Percentiles rank a stretch among this genome's conserved stretches.
Evolutionary conservation across 2,329 filamentous ascomycete genomes (phyloP).

Genomic region (Cordyceps militaris): DNA sequence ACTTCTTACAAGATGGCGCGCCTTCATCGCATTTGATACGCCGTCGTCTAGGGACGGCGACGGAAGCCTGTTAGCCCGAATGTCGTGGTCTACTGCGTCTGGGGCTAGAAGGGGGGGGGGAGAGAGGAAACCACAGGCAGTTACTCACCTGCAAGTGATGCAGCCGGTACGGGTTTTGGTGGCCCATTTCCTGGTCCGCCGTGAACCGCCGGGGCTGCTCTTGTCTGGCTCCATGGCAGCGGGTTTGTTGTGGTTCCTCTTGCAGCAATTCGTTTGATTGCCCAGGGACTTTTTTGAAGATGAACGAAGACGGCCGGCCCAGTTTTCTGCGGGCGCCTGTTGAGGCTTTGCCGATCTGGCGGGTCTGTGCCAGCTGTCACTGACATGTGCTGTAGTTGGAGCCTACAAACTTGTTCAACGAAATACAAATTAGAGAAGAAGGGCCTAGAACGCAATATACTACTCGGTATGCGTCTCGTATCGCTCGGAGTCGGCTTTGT

Average conservation of each 20-base stretch:
- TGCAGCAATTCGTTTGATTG: not conserved
- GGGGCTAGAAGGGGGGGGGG: too few relatives aligned
- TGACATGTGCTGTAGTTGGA: too few relatives aligned
- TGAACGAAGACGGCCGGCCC: not conserved
- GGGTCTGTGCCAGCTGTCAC: too few relatives aligned
- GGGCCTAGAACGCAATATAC: too few relatives aligned
- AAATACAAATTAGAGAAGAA: too few relatives aligned
- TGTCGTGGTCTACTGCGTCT: not conserved
- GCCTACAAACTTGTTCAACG: too few relatives aligned
- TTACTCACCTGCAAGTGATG: conserved; percentile 17
- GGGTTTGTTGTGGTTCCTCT: not conserved
- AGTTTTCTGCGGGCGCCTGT: not conserved
- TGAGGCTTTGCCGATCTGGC: not conserved
- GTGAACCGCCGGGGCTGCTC: not conserved
- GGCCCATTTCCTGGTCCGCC: conserved; percentile 5
- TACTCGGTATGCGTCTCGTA: too few relatives aligned
- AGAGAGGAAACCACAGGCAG: not conserved
- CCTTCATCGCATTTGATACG: conserved; percentile 25
- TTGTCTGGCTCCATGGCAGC: not conserved
- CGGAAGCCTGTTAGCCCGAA: not conserved
- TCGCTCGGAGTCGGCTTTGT: too few relatives aligned
- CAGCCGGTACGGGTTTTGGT: conserved; percentile 18
- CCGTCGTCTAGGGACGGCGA: conserved; percentile 16
- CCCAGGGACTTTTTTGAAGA: not conserved
- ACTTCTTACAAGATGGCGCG: conserved; percentile 20